These are phyloP conservation scores for Farysia itapuensis DNA, from an alignment of 1,284 basidiomycete genomes.

Conservation along the genomic window DNA sequence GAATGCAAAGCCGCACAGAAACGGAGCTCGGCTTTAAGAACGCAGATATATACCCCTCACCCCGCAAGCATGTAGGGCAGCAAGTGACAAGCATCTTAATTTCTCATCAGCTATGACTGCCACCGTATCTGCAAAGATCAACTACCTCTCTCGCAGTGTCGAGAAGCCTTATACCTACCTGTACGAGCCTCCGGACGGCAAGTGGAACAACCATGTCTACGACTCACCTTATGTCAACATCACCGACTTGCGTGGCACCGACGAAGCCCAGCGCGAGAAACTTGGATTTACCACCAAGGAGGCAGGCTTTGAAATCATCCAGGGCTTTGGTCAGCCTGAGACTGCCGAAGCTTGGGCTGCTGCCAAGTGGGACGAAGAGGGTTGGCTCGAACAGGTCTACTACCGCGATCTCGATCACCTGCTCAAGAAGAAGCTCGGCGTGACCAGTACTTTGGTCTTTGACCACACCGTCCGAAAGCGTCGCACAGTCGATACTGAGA, in stretches of 20 bases:
- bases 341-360: slow-evolving; percentile 29
- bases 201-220: slow-evolving; percentile 27
- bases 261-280: slow-evolving; percentile 6
- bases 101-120: no score
- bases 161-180: slow-evolving; percentile 31
- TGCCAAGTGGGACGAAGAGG: slow-evolving; percentile 30
- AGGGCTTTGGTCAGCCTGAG: slow-evolving; percentile 25
- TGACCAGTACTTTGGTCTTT: slow-evolving; percentile 43
- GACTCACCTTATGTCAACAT: slow-evolving; percentile 25
- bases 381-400: slow-evolving; percentile 38
- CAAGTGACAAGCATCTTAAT: no score
- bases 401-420: slow-evolving; percentile 42
- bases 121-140: no score
- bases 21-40: no score
- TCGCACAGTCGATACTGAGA: slow-evolving; percentile 17
- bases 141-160: slow-evolving; percentile 40
- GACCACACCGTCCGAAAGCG: slow-evolving; percentile 49
- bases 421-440: slow-evolving; percentile 41
- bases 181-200: slow-evolving; percentile 11
- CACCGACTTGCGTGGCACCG: slow-evolving; percentile 33
- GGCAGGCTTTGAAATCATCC: slow-evolving; percentile 44
- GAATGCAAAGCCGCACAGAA: no score
- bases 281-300: slow-evolving; percentile 31
- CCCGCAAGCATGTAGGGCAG: no score
- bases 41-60: no score